A percentile compares a stretch with the other conserved stretches of the same genome.
Conservation (phyloP, 2,329 filamentous ascomycete species). For the Fusarium zealandicum region DNA sequence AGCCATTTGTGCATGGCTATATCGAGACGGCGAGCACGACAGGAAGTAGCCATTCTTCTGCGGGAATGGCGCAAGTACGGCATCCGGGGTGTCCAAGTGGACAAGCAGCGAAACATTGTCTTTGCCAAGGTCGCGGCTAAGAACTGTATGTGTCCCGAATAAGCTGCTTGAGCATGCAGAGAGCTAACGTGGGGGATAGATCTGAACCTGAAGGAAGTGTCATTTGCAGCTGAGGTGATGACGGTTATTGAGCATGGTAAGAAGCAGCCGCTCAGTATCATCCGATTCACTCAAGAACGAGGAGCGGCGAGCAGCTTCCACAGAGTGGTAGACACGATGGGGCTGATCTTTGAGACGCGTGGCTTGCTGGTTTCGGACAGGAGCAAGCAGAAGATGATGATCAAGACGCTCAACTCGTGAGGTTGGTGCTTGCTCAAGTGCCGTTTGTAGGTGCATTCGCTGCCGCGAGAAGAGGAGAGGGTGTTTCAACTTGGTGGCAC, state of each 20-base stretch:
- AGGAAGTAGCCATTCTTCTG: slow-evolving; percentile 77
- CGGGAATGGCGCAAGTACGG: slow-evolving; percentile 83
- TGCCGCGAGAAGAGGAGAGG: background rate
- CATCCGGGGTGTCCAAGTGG: slow-evolving; percentile 79
- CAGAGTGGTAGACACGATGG: slow-evolving; percentile 79
- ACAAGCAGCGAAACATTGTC: slow-evolving; percentile 80
- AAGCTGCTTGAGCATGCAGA: background rate
- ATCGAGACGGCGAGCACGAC: slow-evolving; percentile 72
- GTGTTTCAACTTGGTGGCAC: background rate
- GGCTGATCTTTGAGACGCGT: slow-evolving; percentile 70
- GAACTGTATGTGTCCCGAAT: slow-evolving; percentile 70
- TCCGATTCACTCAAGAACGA: slow-evolving; percentile 86
- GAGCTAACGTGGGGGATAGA: slow-evolving; percentile 57
- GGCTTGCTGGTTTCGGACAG: slow-evolving; percentile 73
- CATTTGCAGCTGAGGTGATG: slow-evolving; percentile 86
- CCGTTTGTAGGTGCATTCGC: background rate
- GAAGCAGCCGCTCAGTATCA: slow-evolving; percentile 77
- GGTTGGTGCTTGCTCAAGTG: background rate
- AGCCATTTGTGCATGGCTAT: slow-evolving; percentile 78
- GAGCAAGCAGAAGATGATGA: slow-evolving; percentile 74
- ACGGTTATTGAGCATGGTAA: slow-evolving; percentile 86
- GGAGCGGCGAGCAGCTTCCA: slow-evolving; percentile 93
- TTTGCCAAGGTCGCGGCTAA: slow-evolving; percentile 76
- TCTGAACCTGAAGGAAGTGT: slow-evolving; percentile 84
- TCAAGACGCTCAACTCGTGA: slow-evolving; percentile 68